A percentile compares a stretch with the other conserved stretches of the same genome.
These are phyloP conservation scores for Telopea speciosissima DNA, from an alignment of 177 flowering plant genomes.

Conservation along the genomic window DNA sequence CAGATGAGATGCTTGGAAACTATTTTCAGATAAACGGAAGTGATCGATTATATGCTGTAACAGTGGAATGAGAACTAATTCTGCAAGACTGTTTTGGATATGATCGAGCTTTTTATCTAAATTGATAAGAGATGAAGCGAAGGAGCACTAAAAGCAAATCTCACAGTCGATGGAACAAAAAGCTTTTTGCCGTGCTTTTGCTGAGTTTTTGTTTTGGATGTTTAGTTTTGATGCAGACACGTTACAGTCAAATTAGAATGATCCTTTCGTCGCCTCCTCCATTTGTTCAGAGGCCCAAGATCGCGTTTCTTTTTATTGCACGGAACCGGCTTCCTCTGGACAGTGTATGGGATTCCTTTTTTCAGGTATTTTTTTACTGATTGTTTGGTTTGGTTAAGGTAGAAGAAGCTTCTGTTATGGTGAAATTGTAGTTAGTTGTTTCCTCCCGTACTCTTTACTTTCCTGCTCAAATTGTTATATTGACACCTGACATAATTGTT, in stretches of 20 bases:
- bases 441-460: neutral
- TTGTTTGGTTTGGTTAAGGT: neutral
- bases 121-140: slow-evolving; percentile 31
- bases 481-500: neutral
- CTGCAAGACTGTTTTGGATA: neutral
- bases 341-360: slow-evolving; percentile 78
- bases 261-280: slow-evolving; percentile 28
- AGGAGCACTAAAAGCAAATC: slow-evolving; percentile 38
- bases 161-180: slow-evolving; percentile 52
- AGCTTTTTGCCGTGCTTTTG: slow-evolving; percentile 30
- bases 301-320: slow-evolving; percentile 85
- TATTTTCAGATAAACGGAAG: neutral
- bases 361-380: slow-evolving; percentile 40
- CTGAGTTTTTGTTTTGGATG: slow-evolving; percentile 51
- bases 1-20: neutral
- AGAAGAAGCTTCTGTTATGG: neutral
- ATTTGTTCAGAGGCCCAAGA: slow-evolving; percentile 43
- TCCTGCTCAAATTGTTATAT: neutral
- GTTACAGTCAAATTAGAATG: slow-evolving; percentile 34
- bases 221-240: slow-evolving; percentile 50
- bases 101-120: slow-evolving; percentile 6
- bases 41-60: neutral
- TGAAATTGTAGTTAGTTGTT: neutral
- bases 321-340: slow-evolving; percentile 83
- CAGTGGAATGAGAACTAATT: neutral